Evolutionary conservation across 2,329 filamentous ascomycete genomes (phyloP).

Genomic region (Leptographium procerum): DNA sequence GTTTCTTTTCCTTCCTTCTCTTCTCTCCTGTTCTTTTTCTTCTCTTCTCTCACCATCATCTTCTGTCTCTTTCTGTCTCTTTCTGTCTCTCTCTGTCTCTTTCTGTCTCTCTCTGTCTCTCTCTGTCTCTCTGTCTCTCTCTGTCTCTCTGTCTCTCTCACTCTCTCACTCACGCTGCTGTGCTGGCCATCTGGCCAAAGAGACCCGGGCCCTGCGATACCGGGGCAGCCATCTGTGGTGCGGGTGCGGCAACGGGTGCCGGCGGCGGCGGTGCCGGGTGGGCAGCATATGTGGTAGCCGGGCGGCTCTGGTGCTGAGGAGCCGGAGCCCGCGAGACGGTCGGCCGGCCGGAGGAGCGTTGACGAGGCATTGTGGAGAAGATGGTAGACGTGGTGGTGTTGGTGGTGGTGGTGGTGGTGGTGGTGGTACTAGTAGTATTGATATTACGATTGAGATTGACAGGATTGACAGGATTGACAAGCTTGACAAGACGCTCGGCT

Average conservation of each 20-base stretch:
- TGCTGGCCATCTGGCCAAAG: constrained; percentile 94
- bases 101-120: not conserved
- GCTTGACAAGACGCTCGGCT: not conserved
- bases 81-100: not conserved
- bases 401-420: not conserved
- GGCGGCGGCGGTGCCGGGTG: constrained; percentile 27
- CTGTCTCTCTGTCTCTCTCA: not conserved
- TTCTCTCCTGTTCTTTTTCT: not conserved
- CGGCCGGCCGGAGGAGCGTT: constrained; percentile 53
- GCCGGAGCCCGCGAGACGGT: constrained; percentile 55
- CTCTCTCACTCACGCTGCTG: constrained; percentile 48
- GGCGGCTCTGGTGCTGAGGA: constrained; percentile 48
- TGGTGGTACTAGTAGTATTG: not conserved
- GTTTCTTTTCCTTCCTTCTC: too few species aligned
- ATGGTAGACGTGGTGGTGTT: constrained; percentile 2
- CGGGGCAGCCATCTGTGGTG: constrained; percentile 29
- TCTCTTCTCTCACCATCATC: not conserved
- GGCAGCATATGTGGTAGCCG: constrained; percentile 56
- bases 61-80: too few species aligned
- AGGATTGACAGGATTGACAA: not conserved
- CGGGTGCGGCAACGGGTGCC: constrained; percentile 32
- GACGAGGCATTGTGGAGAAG: constrained; percentile 54
- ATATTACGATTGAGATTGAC: not conserved
- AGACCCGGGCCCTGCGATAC: constrained; percentile 64
- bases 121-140: not conserved